Evolutionary conservation across 495 filamentous ascomycete species (phyloP).

Genomic region (Penicillium malachiteum): DNA sequence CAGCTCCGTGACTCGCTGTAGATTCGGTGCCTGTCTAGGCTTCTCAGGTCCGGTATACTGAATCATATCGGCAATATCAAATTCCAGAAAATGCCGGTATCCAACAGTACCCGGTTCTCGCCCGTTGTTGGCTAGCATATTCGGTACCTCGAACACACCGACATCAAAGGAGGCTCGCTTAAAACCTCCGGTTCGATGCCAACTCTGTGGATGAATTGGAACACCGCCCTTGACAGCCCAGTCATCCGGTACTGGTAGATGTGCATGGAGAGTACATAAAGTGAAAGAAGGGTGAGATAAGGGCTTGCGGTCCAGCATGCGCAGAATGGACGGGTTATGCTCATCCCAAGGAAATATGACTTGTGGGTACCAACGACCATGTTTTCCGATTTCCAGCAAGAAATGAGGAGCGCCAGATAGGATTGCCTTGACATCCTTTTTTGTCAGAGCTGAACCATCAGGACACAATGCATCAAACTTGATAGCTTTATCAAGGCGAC

Average conservation of each 20-base stretch:
- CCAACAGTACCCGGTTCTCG: constrained; percentile 72
- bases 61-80: constrained; percentile 62
- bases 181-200: constrained; percentile 24
- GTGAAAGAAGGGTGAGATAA: constrained; percentile 49
- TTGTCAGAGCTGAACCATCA: constrained; percentile 38
- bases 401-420: constrained; percentile 80
- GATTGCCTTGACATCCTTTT: constrained; percentile 63
- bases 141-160: constrained; percentile 61
- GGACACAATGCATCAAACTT: background rate
- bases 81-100: constrained; percentile 70
- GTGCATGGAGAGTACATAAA: constrained; percentile 45
- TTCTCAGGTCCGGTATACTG: constrained; percentile 36
- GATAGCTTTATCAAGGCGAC: constrained; percentile 14
- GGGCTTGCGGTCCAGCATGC: constrained; percentile 57
- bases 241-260: constrained; percentile 41
- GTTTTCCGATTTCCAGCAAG: constrained; percentile 50
- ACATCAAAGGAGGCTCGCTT: constrained; percentile 56
- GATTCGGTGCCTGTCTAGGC: constrained; percentile 26
- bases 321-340: constrained; percentile 57
- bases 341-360: constrained; percentile 70
- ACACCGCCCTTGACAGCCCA: constrained; percentile 36
- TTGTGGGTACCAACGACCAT: constrained; percentile 58
- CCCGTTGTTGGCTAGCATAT: constrained; percentile 71
- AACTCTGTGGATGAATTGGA: constrained; percentile 25
- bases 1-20: constrained; percentile 32